These are phyloP conservation scores for Colletotrichum orchidophilum DNA, from an alignment of 2,329 filamentous ascomycete genomes.

Conservation along the genomic window DNA sequence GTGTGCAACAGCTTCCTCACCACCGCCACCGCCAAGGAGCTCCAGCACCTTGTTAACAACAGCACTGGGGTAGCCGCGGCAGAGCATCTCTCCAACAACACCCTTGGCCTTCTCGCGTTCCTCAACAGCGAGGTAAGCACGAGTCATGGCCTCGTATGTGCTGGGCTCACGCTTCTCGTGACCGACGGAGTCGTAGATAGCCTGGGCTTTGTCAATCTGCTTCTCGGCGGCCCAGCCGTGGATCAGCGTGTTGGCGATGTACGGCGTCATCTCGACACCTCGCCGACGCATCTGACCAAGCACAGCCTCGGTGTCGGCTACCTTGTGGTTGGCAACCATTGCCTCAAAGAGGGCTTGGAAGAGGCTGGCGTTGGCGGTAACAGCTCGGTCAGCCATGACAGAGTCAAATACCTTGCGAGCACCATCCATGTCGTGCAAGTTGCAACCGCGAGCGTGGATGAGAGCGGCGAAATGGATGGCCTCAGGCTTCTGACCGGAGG, in stretches of 20 bases:
- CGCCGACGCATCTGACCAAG: conserved; percentile 79
- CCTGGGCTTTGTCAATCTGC: conserved; percentile 80
- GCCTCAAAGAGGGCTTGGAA: conserved; percentile 98
- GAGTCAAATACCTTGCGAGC: conserved; percentile 85
- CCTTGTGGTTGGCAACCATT: conserved; percentile 93
- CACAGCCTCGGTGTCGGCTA: conserved; percentile 78
- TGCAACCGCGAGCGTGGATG: conserved; percentile 95
- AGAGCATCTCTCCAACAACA: conserved; percentile 90
- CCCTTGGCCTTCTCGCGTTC: conserved; percentile 78
- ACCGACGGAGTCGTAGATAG: conserved; percentile 82
- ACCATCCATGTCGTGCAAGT: conserved; percentile 88
- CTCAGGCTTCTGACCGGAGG: conserved; percentile 80
- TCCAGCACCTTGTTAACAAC: conserved; percentile 95
- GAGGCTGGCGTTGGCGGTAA: conserved; percentile 82
- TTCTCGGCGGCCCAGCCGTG: conserved; percentile 93
- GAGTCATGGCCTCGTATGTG: conserved; percentile 98
- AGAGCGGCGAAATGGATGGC: conserved; percentile 95
- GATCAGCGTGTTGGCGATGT: conserved; percentile 98
- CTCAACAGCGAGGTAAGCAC: conserved; percentile 87
- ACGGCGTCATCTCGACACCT: conserved; percentile 87
- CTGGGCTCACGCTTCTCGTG: conserved; percentile 88
- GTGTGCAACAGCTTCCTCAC: conserved; percentile 48
- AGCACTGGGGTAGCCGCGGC: conserved; percentile 87
- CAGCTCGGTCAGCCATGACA: conserved; percentile 73
- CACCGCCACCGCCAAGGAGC: conserved; percentile 72